A percentile compares a stretch with the other conserved stretches of the same genome.
phyloP scores from a whole-genome alignment of 176 grass and related monocot genomes.

The Aegilops speltoides region DNA sequence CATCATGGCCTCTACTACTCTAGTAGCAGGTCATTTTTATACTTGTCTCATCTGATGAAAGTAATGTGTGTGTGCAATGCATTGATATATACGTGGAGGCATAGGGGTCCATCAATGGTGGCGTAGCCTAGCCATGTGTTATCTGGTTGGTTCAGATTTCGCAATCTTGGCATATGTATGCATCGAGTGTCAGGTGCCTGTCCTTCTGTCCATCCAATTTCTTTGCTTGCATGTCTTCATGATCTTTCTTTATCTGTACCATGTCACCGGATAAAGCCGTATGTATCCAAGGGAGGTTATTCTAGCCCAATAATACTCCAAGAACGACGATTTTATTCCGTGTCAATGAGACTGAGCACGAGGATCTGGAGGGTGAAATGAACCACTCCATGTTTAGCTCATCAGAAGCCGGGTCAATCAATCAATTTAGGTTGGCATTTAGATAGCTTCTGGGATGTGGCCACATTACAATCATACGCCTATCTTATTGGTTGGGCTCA shows the following conservation, averaged over 20 bases:
- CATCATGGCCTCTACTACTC: slow-evolving; percentile 1
- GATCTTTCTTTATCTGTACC: slow-evolving; percentile 34
- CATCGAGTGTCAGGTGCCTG: neutral
- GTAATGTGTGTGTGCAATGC: neutral
- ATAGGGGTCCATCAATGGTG: slow-evolving; percentile 23
- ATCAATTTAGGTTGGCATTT: slow-evolving; percentile 23
- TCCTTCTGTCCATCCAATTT: neutral
- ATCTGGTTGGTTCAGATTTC: slow-evolving; percentile 44
- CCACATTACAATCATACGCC: neutral
- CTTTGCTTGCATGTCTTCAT: neutral
- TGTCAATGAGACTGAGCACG: slow-evolving; percentile 26
- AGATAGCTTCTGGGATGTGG: slow-evolving; percentile 3
- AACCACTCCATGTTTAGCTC: slow-evolving; percentile 10
- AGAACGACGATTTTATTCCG: slow-evolving; percentile 32
- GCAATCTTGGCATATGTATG: slow-evolving; percentile 30
- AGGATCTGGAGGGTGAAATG: slow-evolving; percentile 17
- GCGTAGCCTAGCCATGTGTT: slow-evolving; percentile 21
- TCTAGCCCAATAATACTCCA: slow-evolving; percentile 6
- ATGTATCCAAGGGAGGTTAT: neutral
- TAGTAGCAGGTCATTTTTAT: slow-evolving; percentile 40
- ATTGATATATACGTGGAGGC: slow-evolving; percentile 14
- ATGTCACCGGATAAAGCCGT: slow-evolving; percentile 37
- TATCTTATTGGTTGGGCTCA: neutral
- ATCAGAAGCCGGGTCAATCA: slow-evolving; percentile 22
- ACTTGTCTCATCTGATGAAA: slow-evolving; percentile 38